These are phyloP conservation scores for Brasilioporus rufonigricans DNA, from an alignment of 768 basidiomycete genomes.

Conservation along the genomic window DNA sequence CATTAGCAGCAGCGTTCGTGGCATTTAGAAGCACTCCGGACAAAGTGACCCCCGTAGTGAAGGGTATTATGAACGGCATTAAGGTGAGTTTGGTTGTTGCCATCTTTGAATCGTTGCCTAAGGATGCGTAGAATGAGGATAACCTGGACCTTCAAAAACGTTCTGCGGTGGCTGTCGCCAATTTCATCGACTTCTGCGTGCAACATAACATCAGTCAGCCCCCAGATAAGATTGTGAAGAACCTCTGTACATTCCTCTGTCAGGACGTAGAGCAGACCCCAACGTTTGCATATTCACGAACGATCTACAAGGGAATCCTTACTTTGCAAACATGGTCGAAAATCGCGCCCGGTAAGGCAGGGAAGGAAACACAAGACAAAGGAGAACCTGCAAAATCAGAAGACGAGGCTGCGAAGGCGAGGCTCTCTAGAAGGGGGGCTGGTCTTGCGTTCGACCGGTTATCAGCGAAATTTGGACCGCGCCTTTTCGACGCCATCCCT, in stretches of 20 bases:
- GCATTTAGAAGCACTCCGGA: conserved; percentile 83
- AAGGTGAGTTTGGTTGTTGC: conserved; percentile 57
- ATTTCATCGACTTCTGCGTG: conserved; percentile 85
- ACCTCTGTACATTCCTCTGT: conserved; percentile 94
- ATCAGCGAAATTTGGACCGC: conserved; percentile 70
- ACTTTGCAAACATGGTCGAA: conserved; percentile 57
- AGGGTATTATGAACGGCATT: conserved; percentile 96
- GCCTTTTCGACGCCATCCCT: conserved; percentile 76
- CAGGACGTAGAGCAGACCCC: conserved; percentile 89
- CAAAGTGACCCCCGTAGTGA: conserved; percentile 94
- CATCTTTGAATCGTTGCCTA: conserved; percentile 4
- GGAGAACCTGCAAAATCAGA: conserved; percentile 44
- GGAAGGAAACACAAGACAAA: conserved; percentile 42
- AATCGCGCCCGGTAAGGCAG: conserved; percentile 32
- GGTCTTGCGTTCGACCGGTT: conserved; percentile 77
- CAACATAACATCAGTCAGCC: conserved; percentile 74
- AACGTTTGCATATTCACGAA: conserved; percentile 71
- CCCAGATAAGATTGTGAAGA: conserved; percentile 94
- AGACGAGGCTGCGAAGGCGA: conserved; percentile 57
- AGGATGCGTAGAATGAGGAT: conserved; percentile 68
- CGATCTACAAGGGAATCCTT: conserved; percentile 67
- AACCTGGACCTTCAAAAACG: conserved; percentile 86
- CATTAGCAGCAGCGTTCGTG: conserved; percentile 89
- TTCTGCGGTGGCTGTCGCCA: conserved; percentile 81
- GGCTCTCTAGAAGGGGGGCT: conserved; percentile 82